Evolutionary conservation across 176 grass and related monocot species (phyloP).

Genomic region (Carex pumila): DNA sequence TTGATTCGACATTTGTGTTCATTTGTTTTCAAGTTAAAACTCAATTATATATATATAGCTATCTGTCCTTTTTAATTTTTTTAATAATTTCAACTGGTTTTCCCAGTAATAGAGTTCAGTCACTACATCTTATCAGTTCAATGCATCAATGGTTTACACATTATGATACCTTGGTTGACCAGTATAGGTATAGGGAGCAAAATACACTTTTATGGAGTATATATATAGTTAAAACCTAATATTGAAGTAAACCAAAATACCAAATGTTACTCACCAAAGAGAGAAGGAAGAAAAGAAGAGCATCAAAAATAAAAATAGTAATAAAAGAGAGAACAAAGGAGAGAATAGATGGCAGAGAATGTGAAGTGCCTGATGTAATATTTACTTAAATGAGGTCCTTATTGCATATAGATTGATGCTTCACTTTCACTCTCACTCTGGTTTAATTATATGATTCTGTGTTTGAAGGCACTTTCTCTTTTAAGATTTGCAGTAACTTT

Average conservation of each 20-base stretch:
- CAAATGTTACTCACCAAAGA: not conserved
- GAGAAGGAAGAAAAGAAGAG: not conserved
- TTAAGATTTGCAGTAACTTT: not conserved
- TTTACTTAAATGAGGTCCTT: not conserved
- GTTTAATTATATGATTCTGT: not conserved
- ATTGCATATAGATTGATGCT: constrained; percentile 8
- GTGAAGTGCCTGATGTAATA: not conserved
- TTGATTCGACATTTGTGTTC: not conserved
- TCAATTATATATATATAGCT: not conserved
- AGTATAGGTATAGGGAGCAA: not conserved
- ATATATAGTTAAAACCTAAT: not conserved
- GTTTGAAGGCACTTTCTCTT: not conserved
- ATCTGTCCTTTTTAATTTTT: too few relatives aligned
- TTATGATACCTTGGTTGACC: not conserved
- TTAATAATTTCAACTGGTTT: too few relatives aligned
- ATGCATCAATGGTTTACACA: not conserved
- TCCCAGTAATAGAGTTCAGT: too few relatives aligned
- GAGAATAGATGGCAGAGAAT: not conserved
- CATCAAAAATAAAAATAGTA: not conserved
- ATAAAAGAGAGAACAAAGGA: not conserved
- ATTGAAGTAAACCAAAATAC: not conserved
- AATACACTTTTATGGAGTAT: not conserved
- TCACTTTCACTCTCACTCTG: not conserved
- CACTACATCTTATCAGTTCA: not conserved
- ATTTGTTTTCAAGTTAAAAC: not conserved